A percentile compares a stretch with the other conserved stretches of the same genome.
These are phyloP conservation scores for Fragilaria crotonensis DNA, from an alignment of 108 stramenopile genomes.

Conservation along the genomic window DNA sequence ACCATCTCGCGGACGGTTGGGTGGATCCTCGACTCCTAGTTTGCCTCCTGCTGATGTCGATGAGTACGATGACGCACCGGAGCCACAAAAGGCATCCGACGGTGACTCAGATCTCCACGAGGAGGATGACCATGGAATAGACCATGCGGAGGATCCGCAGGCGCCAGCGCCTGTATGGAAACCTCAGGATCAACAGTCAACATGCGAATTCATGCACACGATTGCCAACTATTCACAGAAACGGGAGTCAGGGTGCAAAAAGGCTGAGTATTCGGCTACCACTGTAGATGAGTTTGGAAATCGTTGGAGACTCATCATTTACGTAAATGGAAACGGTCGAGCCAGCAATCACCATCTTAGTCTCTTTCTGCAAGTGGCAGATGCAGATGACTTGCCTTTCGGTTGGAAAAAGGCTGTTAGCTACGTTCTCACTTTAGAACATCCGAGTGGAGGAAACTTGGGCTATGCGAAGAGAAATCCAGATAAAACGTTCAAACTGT, in stretches of 20 bases:
- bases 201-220: slow-evolving; percentile 83
- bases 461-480: slow-evolving; percentile 87
- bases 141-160: not conserved
- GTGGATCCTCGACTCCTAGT: not conserved
- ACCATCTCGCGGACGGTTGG: not conserved
- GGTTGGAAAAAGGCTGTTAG: slow-evolving; percentile 87
- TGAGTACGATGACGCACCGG: not conserved
- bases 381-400: slow-evolving; percentile 84
- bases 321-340: slow-evolving; percentile 86
- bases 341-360: slow-evolving; percentile 82
- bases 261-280: slow-evolving; percentile 78
- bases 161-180: slow-evolving; percentile 30
- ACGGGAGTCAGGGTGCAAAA: slow-evolving; percentile 86
- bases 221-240: slow-evolving; percentile 75
- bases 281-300: slow-evolving; percentile 80
- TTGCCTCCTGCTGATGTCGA: not conserved
- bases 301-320: slow-evolving; percentile 83
- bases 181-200: slow-evolving; percentile 71
- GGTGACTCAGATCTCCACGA: not conserved
- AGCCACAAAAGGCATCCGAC: not conserved
- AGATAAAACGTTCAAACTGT: slow-evolving; percentile 88
- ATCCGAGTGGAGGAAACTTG: slow-evolving; percentile 51
- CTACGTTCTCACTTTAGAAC: slow-evolving; percentile 83
- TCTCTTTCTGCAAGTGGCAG: slow-evolving; percentile 85
- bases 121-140: not conserved